Percentiles rank a stretch among this genome's conserved stretches.
phyloP scores from a whole-genome alignment of 768 basidiomycete genomes.

The Dioszegia crocea region DNA sequence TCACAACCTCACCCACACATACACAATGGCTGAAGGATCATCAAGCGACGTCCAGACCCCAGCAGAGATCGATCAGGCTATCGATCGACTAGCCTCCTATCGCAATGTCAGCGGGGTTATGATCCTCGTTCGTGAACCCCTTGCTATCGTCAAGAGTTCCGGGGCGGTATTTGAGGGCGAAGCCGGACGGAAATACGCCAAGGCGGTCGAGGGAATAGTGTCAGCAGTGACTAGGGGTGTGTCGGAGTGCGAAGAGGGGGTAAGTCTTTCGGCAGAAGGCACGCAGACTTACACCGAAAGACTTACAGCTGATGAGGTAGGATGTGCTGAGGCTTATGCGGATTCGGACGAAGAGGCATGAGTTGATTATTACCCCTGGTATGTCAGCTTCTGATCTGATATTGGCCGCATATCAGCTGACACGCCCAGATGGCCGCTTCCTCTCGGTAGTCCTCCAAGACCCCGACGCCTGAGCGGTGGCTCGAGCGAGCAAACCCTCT shows the following conservation, averaged over 20 bases:
- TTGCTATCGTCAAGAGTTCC: conserved; percentile 67
- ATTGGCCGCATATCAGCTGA: neutral
- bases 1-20: neutral
- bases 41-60: conserved; percentile 43
- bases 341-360: conserved; percentile 84
- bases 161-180: conserved; percentile 47
- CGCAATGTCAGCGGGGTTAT: conserved; percentile 83
- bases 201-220: conserved; percentile 58
- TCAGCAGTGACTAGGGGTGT: conserved; percentile 72
- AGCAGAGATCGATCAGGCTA: conserved; percentile 77
- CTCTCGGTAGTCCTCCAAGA: conserved; percentile 7
- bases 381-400: conserved; percentile 32
- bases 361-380: conserved; percentile 93
- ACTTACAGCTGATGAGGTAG: conserved; percentile 50
- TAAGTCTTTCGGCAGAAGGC: conserved; percentile 48
- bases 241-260: conserved; percentile 67
- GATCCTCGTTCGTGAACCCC: conserved; percentile 60
- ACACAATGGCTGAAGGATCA: neutral
- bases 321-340: conserved; percentile 84
- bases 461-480: neutral
- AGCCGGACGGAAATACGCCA: conserved; percentile 44
- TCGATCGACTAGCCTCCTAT: conserved; percentile 70
- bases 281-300: neutral
- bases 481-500: neutral
- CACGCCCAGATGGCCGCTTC: conserved; percentile 1